Conservation (phyloP, 2,329 filamentous ascomycete species). For the Arachnomyces sp. region DNA sequence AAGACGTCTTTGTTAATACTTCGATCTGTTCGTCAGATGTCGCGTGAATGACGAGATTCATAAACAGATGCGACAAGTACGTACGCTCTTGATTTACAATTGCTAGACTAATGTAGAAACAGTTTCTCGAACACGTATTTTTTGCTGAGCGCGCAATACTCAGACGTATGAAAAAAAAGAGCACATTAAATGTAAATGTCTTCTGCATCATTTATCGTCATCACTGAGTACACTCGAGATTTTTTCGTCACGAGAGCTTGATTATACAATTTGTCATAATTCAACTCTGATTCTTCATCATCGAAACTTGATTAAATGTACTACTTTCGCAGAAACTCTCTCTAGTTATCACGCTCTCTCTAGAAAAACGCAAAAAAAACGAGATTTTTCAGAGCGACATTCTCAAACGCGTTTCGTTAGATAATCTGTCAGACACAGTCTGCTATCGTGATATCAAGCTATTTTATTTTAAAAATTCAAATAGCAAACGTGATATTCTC, state of each 20-base stretch:
- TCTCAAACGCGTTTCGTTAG: conserved; percentile 14
- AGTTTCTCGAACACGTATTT: conserved; percentile 16
- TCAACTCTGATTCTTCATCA: conserved; percentile 20
- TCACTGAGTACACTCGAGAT: conserved; percentile 19
- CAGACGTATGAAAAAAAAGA: conserved; percentile 17
- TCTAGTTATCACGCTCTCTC: conserved; percentile 5
- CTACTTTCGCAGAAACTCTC: conserved; percentile 16
- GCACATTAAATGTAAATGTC: conserved; percentile 15
- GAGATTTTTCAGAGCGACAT: conserved; percentile 16
- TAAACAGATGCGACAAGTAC: conserved; percentile 20
- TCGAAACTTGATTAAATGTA: conserved; percentile 14
- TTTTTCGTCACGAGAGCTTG: conserved; percentile 18
- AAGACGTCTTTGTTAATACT: conserved; percentile 18
- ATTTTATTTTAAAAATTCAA: conserved; percentile 16
- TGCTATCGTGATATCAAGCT: conserved; percentile 20
- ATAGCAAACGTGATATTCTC: conserved; percentile 19
- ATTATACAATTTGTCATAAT: conserved; percentile 16
- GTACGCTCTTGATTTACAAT: conserved; percentile 2
- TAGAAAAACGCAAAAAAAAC: conserved; percentile 13
- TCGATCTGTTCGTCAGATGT: conserved; percentile 14
- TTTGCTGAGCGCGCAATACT: conserved; percentile 14
- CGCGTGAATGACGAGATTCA: conserved; percentile 13
- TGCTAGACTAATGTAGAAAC: conserved; percentile 12
- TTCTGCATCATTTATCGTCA: conserved; percentile 18
- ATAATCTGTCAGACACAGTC: conserved; percentile 16